Base-by-base conservation (phyloP, 2,329 filamentous ascomycete genomes). In the Aspergillus melleus region DNA sequence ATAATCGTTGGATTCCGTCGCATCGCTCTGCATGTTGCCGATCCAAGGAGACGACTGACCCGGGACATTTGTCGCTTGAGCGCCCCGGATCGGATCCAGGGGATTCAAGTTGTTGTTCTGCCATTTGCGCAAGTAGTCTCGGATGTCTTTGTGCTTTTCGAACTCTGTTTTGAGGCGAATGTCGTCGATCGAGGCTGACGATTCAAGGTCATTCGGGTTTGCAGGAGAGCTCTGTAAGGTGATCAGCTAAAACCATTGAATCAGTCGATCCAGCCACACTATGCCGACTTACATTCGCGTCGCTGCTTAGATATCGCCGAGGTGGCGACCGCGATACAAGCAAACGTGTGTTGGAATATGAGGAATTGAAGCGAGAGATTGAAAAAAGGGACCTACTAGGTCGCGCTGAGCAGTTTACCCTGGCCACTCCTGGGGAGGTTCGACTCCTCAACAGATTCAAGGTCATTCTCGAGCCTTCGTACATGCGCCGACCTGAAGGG, bases 71-170 rank as follows among this genome's bases (percentile, higher is more conserved):
- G 61, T 61, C 12, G 66, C 63, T 16, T 62, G 64, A 2, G 68
- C 62, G 9, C 67, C 66, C 9, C 64, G 67, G 16, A 74, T 61
- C 1, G 74, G 74, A 29, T 77, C 72, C 36, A 73, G 12, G 12
- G 53, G n/a, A 24, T 68, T 70, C 1, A 67, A 60, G 29, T 74
- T 72, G 8, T 59, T 65, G 11, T 69, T 66, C 60, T 76, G 73
- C 78, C 78, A 80, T 70, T 74, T 73, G 51, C 64, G 64, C 20
- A 80, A 64, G 55, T 79, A 79, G n/a, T 72, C 65, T 53, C 76
- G 72, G 30, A 80, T 78, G 58, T 78, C 70, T 42, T 70, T 70
- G 52, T 73, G 71, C 32, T 68, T 65, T 58, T 75, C 72, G 36
- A 77, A 69, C 59, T 78, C 75, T 50, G 65, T 69, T 52, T 71